Evolutionary conservation across 2,329 filamentous ascomycete genomes (phyloP), one percentile per base, ranked within the genome.

Genomic region (Epichloe scottii): DNA sequence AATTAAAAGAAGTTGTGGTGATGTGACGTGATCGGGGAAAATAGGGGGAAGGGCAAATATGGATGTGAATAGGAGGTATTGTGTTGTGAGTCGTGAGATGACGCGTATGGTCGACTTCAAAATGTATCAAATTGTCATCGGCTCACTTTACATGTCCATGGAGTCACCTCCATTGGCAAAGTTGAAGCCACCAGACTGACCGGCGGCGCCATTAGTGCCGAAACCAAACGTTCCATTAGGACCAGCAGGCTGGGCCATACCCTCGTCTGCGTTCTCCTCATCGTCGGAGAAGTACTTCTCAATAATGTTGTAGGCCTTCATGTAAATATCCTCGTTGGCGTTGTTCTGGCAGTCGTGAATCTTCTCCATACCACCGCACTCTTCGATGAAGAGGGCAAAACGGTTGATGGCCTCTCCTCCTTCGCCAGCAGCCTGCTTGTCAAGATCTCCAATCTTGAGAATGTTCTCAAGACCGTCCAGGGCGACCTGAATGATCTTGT

Each of bases 261-360:
- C 74, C 62, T 94, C 88, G 55, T 89, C 87, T 59, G 89, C 89
- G 62, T 90, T 89, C 66, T 95, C 93, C 51, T 97, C 93, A 60
- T 98, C 93, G 63, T 98, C 93, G 0, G 90, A 96, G 76, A 98
- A 98, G 80, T 98, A 98, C 77, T 96, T 96, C 79, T 98, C 93
- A 60, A 98, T 98, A 71, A 98, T 98, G 79, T 95, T 97, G 79
- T 97, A 98, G 0, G 93, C 93, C 82, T 98, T 98, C 91, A 98
- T 97, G 79, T 98, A 98, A 62, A 98, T 98, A 73, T 98, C 93
- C 74, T 98, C 93, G 73, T 98, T 98, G 75, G 91, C 91, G 64
- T 98, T 98, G 76, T 94, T 96, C 77, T 98, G 93, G 81, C 93
- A 97, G 62, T 97, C 91, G 73, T 98, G 93, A 61, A 98, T 97